Conservation (phyloP, 2,329 filamentous ascomycete species). For the Lasiodiplodia sp. region DNA sequence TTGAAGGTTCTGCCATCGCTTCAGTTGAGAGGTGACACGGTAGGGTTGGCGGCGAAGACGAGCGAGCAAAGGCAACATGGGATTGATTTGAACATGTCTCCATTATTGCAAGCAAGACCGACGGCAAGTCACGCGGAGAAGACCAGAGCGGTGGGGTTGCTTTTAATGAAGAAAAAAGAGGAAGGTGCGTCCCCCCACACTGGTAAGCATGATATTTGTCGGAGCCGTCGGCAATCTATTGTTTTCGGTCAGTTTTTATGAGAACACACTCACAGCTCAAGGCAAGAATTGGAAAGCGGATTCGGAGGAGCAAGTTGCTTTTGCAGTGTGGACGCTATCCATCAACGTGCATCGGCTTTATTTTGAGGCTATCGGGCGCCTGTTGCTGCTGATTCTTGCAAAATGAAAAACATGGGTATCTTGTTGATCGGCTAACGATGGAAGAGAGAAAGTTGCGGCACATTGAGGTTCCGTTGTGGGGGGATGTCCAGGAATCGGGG, state of each 20-base stretch:
- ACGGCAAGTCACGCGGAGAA: neutral
- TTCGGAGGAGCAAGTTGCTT: neutral
- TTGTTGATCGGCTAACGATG: neutral
- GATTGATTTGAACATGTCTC: neutral
- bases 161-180: neutral
- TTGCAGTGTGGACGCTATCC: neutral
- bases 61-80: neutral
- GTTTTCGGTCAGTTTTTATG: neutral
- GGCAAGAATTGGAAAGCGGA: neutral
- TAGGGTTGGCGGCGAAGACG: neutral
- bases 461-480: neutral
- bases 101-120: neutral
- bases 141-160: neutral
- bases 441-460: neutral
- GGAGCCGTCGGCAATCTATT: neutral
- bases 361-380: neutral
- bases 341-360: neutral
- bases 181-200: neutral
- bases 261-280: neutral
- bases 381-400: neutral
- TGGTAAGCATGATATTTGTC: neutral
- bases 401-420: conserved; percentile 5
- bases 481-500: neutral
- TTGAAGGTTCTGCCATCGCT: neutral
- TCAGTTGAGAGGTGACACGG: neutral